Conservation (phyloP, 164 flowering plant genomes). For the Nymphaea thermarum region DNA sequence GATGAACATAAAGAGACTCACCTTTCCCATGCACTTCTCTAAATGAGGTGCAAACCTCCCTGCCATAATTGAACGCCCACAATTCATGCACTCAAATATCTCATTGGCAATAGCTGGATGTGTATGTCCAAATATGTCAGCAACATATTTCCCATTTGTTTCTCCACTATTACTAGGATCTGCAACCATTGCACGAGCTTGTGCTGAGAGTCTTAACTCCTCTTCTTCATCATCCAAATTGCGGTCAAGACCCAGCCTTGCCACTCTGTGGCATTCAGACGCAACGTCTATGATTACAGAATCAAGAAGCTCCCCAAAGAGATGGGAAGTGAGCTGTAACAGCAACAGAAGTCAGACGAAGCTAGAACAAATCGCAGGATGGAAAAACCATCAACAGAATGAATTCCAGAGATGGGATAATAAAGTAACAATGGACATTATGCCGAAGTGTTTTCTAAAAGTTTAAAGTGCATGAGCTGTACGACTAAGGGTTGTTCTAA, state of each 20-base stretch:
- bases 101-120: slow-evolving; percentile 89
- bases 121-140: slow-evolving; percentile 93
- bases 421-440: background rate
- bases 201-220: slow-evolving; percentile 72
- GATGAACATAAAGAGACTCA: slow-evolving; percentile 8
- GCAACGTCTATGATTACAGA: slow-evolving; percentile 86
- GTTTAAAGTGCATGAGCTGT: background rate
- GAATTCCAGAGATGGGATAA: background rate
- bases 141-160: slow-evolving; percentile 65
- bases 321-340: slow-evolving; percentile 58
- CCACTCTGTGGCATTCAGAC: slow-evolving; percentile 91
- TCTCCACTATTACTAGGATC: slow-evolving; percentile 71
- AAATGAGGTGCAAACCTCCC: slow-evolving; percentile 96
- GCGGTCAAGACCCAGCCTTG: slow-evolving; percentile 83
- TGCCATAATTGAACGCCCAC: slow-evolving; percentile 75
- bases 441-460: background rate
- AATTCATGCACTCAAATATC: slow-evolving; percentile 90
- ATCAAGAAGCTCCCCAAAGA: slow-evolving; percentile 64
- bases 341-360: slow-evolving; percentile 7
- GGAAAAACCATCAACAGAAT: no score
- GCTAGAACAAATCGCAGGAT: background rate
- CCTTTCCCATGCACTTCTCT: slow-evolving; percentile 99
- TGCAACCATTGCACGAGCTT: slow-evolving; percentile 71
- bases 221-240: slow-evolving; percentile 52
- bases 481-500: background rate